Conservation (phyloP, 2,329 filamentous ascomycete species). For the Fusarium nygamai region DNA sequence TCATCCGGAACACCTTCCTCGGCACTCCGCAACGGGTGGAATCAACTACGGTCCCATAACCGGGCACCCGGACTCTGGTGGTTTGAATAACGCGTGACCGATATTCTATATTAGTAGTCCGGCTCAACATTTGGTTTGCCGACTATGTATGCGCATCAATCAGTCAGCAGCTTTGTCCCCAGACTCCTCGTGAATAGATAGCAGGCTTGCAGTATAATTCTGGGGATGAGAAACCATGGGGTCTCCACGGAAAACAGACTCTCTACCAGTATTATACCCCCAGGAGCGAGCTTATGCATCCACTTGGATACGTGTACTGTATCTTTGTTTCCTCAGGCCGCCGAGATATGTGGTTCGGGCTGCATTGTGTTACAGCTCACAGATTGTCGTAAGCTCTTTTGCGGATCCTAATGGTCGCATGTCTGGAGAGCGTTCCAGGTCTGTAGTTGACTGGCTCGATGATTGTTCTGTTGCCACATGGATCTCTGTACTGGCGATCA, state of each 20-base stretch:
- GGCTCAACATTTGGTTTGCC: slow-evolving; percentile 11
- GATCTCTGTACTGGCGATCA: neutral
- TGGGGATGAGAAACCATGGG: slow-evolving; percentile 21
- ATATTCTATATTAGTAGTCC: slow-evolving; percentile 7
- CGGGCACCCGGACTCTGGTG: neutral
- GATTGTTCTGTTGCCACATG: neutral
- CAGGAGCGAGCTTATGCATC: neutral
- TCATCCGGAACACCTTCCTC: slow-evolving; percentile 30
- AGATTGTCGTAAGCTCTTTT: slow-evolving; percentile 11
- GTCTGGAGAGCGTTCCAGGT: neutral
- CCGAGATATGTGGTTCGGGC: neutral
- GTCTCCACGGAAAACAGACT: slow-evolving; percentile 4
- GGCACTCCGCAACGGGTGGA: slow-evolving; percentile 32
- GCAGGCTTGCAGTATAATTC: neutral
- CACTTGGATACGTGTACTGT: neutral
- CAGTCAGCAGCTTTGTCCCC: neutral
- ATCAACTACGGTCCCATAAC: neutral
- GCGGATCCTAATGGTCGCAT: neutral
- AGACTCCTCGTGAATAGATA: neutral
- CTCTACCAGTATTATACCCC: neutral
- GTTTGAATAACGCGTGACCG: slow-evolving; percentile 34
- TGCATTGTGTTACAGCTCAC: neutral
- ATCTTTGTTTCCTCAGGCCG: neutral
- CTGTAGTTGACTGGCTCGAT: neutral
- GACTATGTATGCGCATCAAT: neutral